A percentile compares a stretch with the other conserved stretches of the same genome.
Evolutionary conservation across 345 rosid species (phyloP).

Genomic region (Erysimum cheiranthoides): DNA sequence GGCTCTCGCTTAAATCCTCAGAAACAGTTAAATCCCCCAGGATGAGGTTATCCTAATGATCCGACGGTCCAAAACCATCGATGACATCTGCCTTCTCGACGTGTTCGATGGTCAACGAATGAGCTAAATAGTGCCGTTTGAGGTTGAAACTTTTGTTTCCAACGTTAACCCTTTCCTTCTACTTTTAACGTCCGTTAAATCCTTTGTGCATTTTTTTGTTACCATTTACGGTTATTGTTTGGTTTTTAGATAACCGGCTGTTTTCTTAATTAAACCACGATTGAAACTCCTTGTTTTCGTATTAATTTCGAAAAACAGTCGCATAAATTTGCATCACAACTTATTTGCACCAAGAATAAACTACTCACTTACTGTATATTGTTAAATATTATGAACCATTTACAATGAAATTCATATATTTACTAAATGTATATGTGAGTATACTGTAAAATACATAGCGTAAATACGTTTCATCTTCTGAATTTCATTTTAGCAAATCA

Average conservation of each 20-base stretch:
- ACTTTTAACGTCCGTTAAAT: constrained; percentile 53
- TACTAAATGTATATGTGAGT: too few species aligned
- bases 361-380: too few species aligned
- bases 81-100: background rate
- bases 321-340: background rate
- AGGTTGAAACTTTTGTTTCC: constrained; percentile 58
- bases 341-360: background rate
- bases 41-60: background rate
- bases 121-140: constrained; percentile 63
- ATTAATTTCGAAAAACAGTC: background rate
- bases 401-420: too few species aligned
- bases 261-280: background rate
- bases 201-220: background rate
- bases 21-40: too few species aligned
- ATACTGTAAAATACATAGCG: too few species aligned
- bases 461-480: too few species aligned
- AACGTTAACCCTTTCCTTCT: constrained; percentile 35
- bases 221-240: background rate
- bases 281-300: background rate
- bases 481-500: too few species aligned
- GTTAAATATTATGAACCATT: too few species aligned
- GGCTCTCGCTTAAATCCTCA: background rate
- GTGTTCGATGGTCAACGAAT: background rate
- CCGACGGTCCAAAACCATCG: background rate
- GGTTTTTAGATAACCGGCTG: background rate